Base-by-base conservation (phyloP, 2,329 filamentous ascomycete species). In the Intubia oerlemansii region DNA sequence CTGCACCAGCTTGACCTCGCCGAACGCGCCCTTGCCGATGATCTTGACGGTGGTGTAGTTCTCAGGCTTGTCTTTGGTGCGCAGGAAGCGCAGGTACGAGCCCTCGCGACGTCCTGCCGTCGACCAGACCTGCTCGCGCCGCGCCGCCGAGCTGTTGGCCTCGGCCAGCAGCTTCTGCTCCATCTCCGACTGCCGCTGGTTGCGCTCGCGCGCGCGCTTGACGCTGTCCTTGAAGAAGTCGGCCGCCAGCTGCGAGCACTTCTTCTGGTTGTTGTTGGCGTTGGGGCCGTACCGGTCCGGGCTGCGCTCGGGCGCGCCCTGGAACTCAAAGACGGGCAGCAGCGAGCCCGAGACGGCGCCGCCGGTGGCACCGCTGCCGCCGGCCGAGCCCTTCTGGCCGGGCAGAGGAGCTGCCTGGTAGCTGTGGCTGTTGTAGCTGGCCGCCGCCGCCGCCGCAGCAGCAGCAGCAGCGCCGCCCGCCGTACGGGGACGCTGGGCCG, bases 181-280 rank as follows among this genome's bases (percentile, higher is more conserved):
- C 41, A 95, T 66, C 49, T 95, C 84, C 42, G 81, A 81, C 41
- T 90, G 84, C 84, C 84, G 77, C 51, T 90, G 73, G 50, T 98
- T 98, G 34, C 88, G 73, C 54, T 95, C 88, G 41, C 85, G 69
- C 29, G 88, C 88, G 42, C 88, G 71, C 59, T 92, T 85, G 32
- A 98, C 90, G 48, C 85, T 95, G 53, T 98, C 85, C 54, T 91
- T 90, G 68, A 95, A 98, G 59, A 95, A 95, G 42, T 88, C 82
- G 32, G 76, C 70, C 22, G 90, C 77, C 44, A 73, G 48, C 44
- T 71, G 65, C 10, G 64, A 65, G 47, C 69, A 74, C 45, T 70
- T 72, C 53, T 72, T 73, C 52, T 74, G 66, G 46, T 75, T 75
- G 47, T 69, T 71, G 43, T 72, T 69, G 38, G 67, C 59, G 39